A percentile compares a stretch with the other conserved stretches of the same genome.
Conservation (phyloP, 768 basidiomycete species). For the Clitopilus hobsonii region DNA sequence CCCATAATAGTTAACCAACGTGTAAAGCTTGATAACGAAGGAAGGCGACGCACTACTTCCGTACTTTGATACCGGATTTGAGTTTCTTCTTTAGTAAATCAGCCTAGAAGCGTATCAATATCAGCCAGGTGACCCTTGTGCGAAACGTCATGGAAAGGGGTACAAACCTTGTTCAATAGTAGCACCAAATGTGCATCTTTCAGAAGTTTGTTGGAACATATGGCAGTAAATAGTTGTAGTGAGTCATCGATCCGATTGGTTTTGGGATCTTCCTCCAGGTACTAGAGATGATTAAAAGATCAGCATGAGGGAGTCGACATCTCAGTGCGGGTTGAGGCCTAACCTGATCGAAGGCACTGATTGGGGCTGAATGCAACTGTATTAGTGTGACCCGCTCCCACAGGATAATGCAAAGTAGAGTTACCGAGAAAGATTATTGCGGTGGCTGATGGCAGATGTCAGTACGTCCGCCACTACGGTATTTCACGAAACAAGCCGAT, state of each 20-base stretch:
- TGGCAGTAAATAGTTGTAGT: conserved; percentile 67
- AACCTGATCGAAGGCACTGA: conserved; percentile 86
- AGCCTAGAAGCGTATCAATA: conserved; percentile 31
- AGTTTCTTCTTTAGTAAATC: conserved; percentile 74
- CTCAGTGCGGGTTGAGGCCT: conserved; percentile 9
- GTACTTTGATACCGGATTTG: conserved; percentile 59
- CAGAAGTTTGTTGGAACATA: conserved; percentile 73
- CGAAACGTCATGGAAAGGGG: conserved; percentile 7
- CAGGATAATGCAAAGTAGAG: conserved; percentile 3
- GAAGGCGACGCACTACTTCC: conserved; percentile 76
- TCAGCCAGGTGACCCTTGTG: too few species aligned
- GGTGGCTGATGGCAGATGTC: conserved; percentile 41
- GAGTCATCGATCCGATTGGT: conserved; percentile 83
- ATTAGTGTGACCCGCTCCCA: neutral
- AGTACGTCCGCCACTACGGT: neutral
- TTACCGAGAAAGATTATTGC: conserved; percentile 75
- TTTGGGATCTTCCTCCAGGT: conserved; percentile 76
- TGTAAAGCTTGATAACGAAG: conserved; percentile 4
- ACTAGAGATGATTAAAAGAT: conserved; percentile 33
- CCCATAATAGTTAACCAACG: conserved; percentile 4
- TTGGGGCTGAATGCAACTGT: conserved; percentile 50
- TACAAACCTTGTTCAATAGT: conserved; percentile 70
- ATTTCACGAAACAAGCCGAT: conserved; percentile 8
- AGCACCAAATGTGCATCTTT: conserved; percentile 70
- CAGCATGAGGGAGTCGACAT: neutral